These are phyloP conservation scores for Magnolia changhungtana DNA, from an alignment of 164 flowering plant genomes.

Conservation along the genomic window DNA sequence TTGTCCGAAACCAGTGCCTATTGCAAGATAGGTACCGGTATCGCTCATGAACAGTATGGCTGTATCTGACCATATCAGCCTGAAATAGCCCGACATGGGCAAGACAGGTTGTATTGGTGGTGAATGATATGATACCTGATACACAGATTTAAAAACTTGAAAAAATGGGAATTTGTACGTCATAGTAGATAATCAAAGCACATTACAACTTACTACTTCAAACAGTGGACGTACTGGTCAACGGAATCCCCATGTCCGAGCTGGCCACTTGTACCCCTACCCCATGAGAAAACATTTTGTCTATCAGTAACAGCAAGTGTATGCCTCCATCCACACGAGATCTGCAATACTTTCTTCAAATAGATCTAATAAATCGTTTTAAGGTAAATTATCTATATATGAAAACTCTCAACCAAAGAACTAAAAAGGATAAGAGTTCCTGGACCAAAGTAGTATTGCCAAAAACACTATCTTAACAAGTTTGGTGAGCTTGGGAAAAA, in stretches of 20 bases:
- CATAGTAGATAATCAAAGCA: not conserved
- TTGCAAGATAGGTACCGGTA: too few species aligned
- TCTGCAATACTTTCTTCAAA: conserved; percentile 78
- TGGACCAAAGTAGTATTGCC: not conserved
- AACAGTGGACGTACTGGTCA: conserved; percentile 58
- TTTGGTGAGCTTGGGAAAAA: conserved; percentile 19
- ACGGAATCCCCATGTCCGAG: conserved; percentile 82
- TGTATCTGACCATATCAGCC: too few species aligned
- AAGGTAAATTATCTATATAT: not conserved
- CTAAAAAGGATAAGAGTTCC: not conserved
- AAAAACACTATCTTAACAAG: conserved; percentile 11
- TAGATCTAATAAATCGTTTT: conserved; percentile 2
- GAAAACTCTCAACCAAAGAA: not conserved
- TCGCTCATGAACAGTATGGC: too few species aligned
- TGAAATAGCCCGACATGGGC: too few species aligned
- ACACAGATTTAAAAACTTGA: too few species aligned
- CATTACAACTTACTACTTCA: not conserved
- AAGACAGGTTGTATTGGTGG: too few species aligned
- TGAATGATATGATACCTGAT: too few species aligned
- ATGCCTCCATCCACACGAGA: conserved; percentile 99
- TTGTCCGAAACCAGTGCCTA: too few species aligned
- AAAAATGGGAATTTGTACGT: not conserved
- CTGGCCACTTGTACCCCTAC: conserved; percentile 98
- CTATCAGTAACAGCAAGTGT: conserved; percentile 82
- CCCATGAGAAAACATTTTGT: conserved; percentile 89